Evolutionary conservation across 768 basidiomycete genomes (phyloP).

Genomic region (Boletellus emodensis): DNA sequence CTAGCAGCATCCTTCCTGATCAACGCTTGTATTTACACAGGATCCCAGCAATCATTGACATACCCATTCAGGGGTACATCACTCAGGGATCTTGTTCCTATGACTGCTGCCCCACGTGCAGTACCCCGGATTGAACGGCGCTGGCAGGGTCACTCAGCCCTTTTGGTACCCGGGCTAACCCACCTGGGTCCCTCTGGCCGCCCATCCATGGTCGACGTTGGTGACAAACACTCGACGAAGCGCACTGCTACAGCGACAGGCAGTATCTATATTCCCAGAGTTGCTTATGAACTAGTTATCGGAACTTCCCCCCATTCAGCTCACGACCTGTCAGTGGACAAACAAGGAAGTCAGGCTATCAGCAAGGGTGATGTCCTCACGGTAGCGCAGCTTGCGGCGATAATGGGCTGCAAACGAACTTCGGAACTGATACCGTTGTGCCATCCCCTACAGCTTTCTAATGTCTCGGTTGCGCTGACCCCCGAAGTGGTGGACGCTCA

Average conservation of each 20-base stretch:
- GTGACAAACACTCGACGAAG: conserved; percentile 54
- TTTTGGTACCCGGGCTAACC: conserved; percentile 40
- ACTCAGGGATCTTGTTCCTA: background rate
- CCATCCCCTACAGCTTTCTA: too few relatives aligned
- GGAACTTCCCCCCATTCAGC: conserved; percentile 7
- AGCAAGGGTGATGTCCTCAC: conserved; percentile 69
- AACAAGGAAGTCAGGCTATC: conserved; percentile 47
- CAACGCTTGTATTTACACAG: conserved; percentile 21
- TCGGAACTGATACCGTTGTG: conserved; percentile 60
- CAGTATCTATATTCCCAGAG: conserved; percentile 59
- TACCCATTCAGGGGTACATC: background rate
- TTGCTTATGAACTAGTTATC: conserved; percentile 64
- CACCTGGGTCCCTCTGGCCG: conserved; percentile 71
- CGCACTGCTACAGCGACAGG: conserved; percentile 76
- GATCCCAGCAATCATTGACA: conserved; percentile 5
- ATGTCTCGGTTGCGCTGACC: too few relatives aligned
- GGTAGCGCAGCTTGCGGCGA: conserved; percentile 78
- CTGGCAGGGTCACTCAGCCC: conserved; percentile 17
- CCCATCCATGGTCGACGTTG: conserved; percentile 82
- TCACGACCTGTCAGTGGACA: conserved; percentile 20
- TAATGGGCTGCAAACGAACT: conserved; percentile 85
- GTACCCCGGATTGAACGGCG: conserved; percentile 17
- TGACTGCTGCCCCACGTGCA: background rate
- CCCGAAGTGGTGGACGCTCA: too few relatives aligned
- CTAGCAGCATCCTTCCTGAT: conserved; percentile 22